These are phyloP conservation scores for Penicillium sp. DNA, from an alignment of 2,329 filamentous ascomycete genomes.

Conservation along the genomic window DNA sequence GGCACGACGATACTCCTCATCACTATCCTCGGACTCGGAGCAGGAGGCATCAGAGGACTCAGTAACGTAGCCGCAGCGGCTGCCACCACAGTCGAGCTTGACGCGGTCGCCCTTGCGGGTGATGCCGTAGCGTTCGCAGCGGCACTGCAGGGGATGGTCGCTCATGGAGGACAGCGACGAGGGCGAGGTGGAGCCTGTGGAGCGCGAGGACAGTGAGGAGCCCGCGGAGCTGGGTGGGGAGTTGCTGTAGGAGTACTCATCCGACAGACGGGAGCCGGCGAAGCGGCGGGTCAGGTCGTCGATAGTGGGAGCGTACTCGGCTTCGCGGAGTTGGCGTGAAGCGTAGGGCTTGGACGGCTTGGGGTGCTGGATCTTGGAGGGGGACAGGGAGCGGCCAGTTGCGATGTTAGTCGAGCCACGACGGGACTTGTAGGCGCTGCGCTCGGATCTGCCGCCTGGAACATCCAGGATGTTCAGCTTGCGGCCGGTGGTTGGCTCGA, in stretches of 20 bases:
- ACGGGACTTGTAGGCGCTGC: conserved; percentile 34
- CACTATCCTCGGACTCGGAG: conserved; percentile 49
- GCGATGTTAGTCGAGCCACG: conserved; percentile 61
- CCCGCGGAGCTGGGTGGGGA: conserved; percentile 63
- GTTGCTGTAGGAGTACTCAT: conserved; percentile 69
- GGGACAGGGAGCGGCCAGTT: conserved; percentile 81
- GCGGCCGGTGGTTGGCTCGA: conserved; percentile 93
- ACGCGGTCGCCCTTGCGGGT: conserved; percentile 87
- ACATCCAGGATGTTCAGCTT: conserved; percentile 97
- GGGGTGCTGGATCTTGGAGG: conserved; percentile 84
- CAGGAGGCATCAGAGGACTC: conserved; percentile 65
- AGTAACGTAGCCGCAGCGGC: conserved; percentile 71
- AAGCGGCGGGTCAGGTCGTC: conserved; percentile 77
- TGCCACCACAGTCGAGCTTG: conserved; percentile 91
- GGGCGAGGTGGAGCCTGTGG: conserved; percentile 51
- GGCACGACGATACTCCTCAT: conserved; percentile 37
- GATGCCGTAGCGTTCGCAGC: conserved; percentile 94
- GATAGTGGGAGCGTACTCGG: conserved; percentile 70
- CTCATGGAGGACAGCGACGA: conserved; percentile 61
- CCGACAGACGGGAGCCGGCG: conserved; percentile 62
- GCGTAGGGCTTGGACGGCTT: conserved; percentile 84
- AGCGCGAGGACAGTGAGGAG: conserved; percentile 70
- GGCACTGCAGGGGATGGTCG: conserved; percentile 62
- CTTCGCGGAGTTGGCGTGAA: conserved; percentile 78
- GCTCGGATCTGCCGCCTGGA: conserved; percentile 49